Evolutionary conservation across 371 early-diverging fungal genomes (phyloP).

Genomic region (Haplosporangium sp.): DNA sequence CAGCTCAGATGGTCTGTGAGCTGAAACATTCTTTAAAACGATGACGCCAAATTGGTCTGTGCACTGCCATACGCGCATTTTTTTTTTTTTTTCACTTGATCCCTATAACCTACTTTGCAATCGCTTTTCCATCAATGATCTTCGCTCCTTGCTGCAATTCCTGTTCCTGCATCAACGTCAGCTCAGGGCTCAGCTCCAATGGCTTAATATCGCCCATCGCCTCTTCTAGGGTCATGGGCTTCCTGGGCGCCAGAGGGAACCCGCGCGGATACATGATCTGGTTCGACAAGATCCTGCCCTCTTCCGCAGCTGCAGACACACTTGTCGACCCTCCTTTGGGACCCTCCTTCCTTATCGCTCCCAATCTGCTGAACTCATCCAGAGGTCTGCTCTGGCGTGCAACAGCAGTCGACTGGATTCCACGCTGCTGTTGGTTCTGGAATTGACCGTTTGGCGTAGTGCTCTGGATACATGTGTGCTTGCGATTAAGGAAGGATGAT

Average conservation of each 20-base stretch:
- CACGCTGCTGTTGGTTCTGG: slow-evolving; percentile 15
- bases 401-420: slow-evolving; percentile 19
- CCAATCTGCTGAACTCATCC: slow-evolving; percentile 15
- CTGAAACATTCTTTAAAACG: too few species aligned
- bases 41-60: too few species aligned
- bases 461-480: neutral
- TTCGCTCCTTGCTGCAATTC: slow-evolving; percentile 58
- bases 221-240: slow-evolving; percentile 39
- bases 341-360: slow-evolving; percentile 9
- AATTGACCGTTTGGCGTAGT: neutral
- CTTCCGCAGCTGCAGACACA: slow-evolving; percentile 10
- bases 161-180: slow-evolving; percentile 27
- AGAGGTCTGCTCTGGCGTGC: slow-evolving; percentile 26
- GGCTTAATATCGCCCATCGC: slow-evolving; percentile 48
- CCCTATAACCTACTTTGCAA: slow-evolving; percentile 64
- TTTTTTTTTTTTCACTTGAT: neutral
- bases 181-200: slow-evolving; percentile 41
- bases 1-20: slow-evolving; percentile 37
- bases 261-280: slow-evolving; percentile 20
- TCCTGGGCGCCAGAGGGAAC: slow-evolving; percentile 8
- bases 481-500: neutral
- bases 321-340: neutral
- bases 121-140: slow-evolving; percentile 77
- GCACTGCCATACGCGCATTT: neutral
- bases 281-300: slow-evolving; percentile 17